These are phyloP conservation scores for Solanum stenotomum DNA, from an alignment of 257 asterid genomes.

Conservation along the genomic window DNA sequence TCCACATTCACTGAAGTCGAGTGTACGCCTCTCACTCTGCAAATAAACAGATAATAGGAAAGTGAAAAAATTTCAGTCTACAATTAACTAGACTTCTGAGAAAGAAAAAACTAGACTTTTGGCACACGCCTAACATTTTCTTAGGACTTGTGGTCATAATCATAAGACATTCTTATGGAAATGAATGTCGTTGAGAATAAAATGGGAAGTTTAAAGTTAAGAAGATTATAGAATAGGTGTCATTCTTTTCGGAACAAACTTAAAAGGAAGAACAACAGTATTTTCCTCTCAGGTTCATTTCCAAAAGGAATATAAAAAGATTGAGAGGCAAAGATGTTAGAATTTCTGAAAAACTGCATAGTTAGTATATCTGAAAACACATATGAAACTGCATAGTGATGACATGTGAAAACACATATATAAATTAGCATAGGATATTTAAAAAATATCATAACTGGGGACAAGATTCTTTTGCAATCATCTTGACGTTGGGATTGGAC, in stretches of 20 bases:
- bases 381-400: background rate
- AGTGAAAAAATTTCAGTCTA: background rate
- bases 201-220: background rate
- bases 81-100: background rate
- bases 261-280: background rate
- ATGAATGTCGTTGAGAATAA: background rate
- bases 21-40: conserved; percentile 73
- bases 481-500: background rate
- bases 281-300: background rate
- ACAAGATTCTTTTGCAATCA: background rate
- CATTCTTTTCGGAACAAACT: background rate
- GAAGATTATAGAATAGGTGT: background rate
- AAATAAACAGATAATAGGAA: background rate
- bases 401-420: background rate
- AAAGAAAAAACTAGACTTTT: background rate
- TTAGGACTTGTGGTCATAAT: background rate
- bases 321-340: background rate
- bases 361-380: background rate
- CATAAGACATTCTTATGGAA: background rate
- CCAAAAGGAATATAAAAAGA: background rate
- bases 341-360: background rate
- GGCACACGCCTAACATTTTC: background rate
- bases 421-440: background rate
- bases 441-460: background rate
- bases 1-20: conserved; percentile 83